Evolutionary conservation across 176 grass and related monocot genomes (phyloP).

Genomic region (Eleusine coracana): DNA sequence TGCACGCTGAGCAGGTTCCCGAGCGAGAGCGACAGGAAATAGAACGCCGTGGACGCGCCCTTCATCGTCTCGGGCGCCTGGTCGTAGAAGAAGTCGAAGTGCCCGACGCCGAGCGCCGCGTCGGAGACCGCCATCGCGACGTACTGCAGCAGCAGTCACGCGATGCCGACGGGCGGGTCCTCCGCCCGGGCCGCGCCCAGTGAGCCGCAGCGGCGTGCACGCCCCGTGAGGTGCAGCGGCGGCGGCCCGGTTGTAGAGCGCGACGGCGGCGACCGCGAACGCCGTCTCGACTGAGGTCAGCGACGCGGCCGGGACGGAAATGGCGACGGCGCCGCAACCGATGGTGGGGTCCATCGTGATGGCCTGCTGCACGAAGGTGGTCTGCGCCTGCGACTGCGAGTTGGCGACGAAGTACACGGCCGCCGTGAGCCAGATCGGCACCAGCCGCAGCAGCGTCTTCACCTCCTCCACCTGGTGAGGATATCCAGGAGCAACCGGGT

Average conservation of each 20-base stretch:
- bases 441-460: constrained; percentile 42
- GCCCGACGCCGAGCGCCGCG: constrained; percentile 31
- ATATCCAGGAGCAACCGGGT: too few species aligned
- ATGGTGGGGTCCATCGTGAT: constrained; percentile 28
- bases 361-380: constrained; percentile 55
- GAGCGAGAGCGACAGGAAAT: constrained; percentile 32
- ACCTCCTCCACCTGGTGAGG: constrained; percentile 45
- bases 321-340: background rate
- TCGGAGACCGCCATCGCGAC: constrained; percentile 39
- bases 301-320: constrained; percentile 42
- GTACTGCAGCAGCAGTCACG: constrained; percentile 56
- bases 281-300: constrained; percentile 34
- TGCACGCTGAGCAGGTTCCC: constrained; percentile 40
- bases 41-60: constrained; percentile 45
- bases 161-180: constrained; percentile 18
- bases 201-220: constrained; percentile 43
- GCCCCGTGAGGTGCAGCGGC: background rate
- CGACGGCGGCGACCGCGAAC: constrained; percentile 6
- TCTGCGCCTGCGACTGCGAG: constrained; percentile 43
- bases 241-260: constrained; percentile 21
- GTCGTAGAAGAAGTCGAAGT: constrained; percentile 57
- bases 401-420: constrained; percentile 49
- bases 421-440: constrained; percentile 49
- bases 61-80: constrained; percentile 51
- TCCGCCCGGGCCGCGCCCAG: constrained; percentile 11